Conservation (phyloP, 805 yeast species). For the Blastobotrys attinorum region DNA sequence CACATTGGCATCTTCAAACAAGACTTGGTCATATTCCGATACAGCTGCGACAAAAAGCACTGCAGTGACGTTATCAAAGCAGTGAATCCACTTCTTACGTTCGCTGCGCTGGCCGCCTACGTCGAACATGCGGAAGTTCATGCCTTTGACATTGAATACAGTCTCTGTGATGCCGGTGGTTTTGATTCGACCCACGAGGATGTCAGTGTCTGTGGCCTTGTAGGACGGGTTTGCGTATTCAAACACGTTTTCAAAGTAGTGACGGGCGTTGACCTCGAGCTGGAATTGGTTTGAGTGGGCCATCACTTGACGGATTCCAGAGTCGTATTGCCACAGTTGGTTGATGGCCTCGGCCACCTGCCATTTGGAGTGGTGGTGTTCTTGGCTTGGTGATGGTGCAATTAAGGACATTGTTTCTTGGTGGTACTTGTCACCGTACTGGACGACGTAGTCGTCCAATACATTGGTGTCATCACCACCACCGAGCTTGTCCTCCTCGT, state of each 20-base stretch:
- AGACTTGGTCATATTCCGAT: slow-evolving; percentile 84
- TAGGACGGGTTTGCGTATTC: slow-evolving; percentile 60
- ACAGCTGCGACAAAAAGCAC: slow-evolving; percentile 83
- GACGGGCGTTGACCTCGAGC: slow-evolving; percentile 72
- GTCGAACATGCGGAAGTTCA: slow-evolving; percentile 72
- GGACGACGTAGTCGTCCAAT: slow-evolving; percentile 5
- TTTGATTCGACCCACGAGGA: slow-evolving; percentile 82
- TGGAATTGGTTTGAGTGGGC: slow-evolving; percentile 65
- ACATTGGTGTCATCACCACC: not conserved
- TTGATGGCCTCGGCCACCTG: slow-evolving; percentile 63
- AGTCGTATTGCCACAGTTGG: slow-evolving; percentile 61
- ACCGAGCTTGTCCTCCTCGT: slow-evolving; percentile 7
- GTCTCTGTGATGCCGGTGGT: slow-evolving; percentile 95
- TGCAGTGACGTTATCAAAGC: slow-evolving; percentile 84
- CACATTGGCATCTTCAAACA: slow-evolving; percentile 83
- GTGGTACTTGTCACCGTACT: not conserved
- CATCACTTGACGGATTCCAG: slow-evolving; percentile 45
- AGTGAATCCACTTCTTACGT: slow-evolving; percentile 89
- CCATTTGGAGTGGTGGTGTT: not conserved
- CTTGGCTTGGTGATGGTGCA: no score
- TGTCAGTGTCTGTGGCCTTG: slow-evolving; percentile 71
- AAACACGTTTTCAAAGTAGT: slow-evolving; percentile 67
- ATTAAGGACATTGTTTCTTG: not conserved
- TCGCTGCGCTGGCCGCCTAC: slow-evolving; percentile 97
- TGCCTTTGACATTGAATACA: slow-evolving; percentile 54